These are phyloP conservation scores for Pouteria campechiana DNA, from an alignment of 179 eudicot species.

Conservation along the genomic window DNA sequence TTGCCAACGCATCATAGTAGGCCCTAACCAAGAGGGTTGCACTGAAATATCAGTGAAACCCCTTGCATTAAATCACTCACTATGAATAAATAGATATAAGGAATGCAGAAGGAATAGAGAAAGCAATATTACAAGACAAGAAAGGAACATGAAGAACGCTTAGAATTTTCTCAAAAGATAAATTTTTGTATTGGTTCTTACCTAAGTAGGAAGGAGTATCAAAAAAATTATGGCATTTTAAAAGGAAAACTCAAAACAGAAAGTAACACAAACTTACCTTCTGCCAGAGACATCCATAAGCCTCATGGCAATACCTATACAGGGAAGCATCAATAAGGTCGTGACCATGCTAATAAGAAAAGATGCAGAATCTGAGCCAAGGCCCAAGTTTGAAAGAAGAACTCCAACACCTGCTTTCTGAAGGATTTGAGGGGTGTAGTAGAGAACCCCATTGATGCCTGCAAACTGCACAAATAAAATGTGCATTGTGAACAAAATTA, in stretches of 20 bases:
- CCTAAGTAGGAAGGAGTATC: too few relatives aligned
- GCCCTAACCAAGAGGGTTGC: too few relatives aligned
- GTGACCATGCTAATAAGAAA: slow-evolving; percentile 54
- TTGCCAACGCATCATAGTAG: too few relatives aligned
- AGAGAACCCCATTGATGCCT: slow-evolving; percentile 76
- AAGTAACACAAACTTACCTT: slow-evolving; percentile 43
- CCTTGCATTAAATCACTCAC: too few relatives aligned
- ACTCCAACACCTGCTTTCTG: slow-evolving; percentile 71
- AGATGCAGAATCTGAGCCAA: slow-evolving; percentile 50
- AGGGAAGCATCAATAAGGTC: slow-evolving; percentile 65
- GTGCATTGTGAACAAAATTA: background rate
- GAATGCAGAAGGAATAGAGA: too few relatives aligned
- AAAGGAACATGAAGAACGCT: too few relatives aligned
- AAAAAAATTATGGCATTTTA: background rate
- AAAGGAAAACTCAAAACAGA: background rate
- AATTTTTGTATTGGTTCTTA: too few relatives aligned
- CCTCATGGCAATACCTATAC: slow-evolving; percentile 77
- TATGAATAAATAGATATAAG: too few relatives aligned
- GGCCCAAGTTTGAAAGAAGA: slow-evolving; percentile 56
- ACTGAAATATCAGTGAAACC: too few relatives aligned
- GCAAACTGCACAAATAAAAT: slow-evolving; percentile 46
- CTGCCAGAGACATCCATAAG: slow-evolving; percentile 75
- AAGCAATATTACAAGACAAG: too few relatives aligned
- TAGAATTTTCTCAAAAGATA: too few relatives aligned
- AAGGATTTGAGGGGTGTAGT: slow-evolving; percentile 74